Base-by-base conservation (phyloP, 225 moss, liverwort and hornwort species). In the Rhytidiadelphus loreus region DNA sequence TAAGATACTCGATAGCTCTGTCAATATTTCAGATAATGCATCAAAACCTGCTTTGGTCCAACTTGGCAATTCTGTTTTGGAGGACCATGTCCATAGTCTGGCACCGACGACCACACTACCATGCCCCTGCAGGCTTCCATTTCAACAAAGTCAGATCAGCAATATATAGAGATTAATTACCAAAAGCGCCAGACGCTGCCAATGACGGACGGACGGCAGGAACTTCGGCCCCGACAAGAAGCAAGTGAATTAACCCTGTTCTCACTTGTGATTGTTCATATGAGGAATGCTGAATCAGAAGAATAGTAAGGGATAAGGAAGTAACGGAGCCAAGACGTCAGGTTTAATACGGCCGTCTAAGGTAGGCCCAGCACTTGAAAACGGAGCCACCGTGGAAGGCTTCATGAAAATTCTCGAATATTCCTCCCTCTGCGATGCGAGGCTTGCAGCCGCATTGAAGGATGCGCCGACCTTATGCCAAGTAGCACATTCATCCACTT, bases 311-410 rank as follows among this genome's bases (percentile, higher is more conserved):
- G 61, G 50, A 33, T 85, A 65, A 43, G 43, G 30, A 85, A 82
- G 56, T 87, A 84, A 95, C 95, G 95, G 95, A 85, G 95, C 94
- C 57, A 95, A 85, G 70, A 95, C 88, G 64, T 95, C 95, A 64
- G 95, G 95, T 86, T 95, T 95, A 33, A 91, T 95, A 64, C 95
- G 89, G 39, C 95, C 95, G 55, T 95, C 95, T 28, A 90, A 85
- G 14, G 95, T 95, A 37, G 95, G 95, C 41, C 95, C 95, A 90
- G 63, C 53, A 89, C 95, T 94, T 76, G 95, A 95, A 89, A 95
- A 95, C 39, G 95, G 94, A 86, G 95, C 95, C 62, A 95, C 93
- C 8, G 86, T 93, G 19, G 93, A 89, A 55, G 92, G 92, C 57
- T 89, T 94, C 85, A 86, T 78, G 20, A 88, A 25, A 37, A 81